These are phyloP conservation scores for Rhododendron mucronatum DNA, from an alignment of 148 eudicot genomes.

Conservation along the genomic window DNA sequence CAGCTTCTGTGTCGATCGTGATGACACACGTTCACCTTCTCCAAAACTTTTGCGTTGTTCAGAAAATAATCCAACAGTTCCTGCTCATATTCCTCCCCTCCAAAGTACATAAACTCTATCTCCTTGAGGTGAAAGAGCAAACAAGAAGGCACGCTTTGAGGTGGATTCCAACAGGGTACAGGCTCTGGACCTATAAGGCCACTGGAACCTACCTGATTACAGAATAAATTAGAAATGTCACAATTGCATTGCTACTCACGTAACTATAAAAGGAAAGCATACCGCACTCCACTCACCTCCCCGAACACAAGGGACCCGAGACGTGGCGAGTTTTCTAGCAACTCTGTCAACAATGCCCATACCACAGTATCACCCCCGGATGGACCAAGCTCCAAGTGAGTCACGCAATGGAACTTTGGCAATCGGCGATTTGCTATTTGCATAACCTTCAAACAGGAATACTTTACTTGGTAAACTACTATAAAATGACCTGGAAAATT, in stretches of 20 bases:
- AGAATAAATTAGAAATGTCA: neutral
- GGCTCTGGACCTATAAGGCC: fast-evolving
- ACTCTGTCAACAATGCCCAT: neutral
- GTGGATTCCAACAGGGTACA: neutral
- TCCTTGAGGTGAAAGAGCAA: slow-evolving; percentile 7
- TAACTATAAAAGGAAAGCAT: neutral
- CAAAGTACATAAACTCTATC: neutral
- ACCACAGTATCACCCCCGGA: neutral
- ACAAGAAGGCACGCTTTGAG: slow-evolving; percentile 3
- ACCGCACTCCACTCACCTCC: neutral
- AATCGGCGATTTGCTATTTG: neutral
- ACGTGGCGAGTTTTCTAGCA: neutral
- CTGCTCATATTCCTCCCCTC: neutral
- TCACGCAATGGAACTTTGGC: too few species aligned
- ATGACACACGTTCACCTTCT: slow-evolving; percentile 3
- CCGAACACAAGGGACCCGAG: neutral
- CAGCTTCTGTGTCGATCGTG: neutral
- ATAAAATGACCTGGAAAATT: neutral
- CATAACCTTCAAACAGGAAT: neutral
- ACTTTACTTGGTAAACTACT: neutral
- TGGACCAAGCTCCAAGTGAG: neutral
- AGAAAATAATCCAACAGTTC: neutral
- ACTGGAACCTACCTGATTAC: neutral
- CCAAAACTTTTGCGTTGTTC: slow-evolving; percentile 2
- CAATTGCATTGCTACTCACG: neutral